A percentile compares a stretch with the other conserved stretches of the same genome.
phyloP scores from a whole-genome alignment of 345 rosid species.

The Capsella bursapastoris region DNA sequence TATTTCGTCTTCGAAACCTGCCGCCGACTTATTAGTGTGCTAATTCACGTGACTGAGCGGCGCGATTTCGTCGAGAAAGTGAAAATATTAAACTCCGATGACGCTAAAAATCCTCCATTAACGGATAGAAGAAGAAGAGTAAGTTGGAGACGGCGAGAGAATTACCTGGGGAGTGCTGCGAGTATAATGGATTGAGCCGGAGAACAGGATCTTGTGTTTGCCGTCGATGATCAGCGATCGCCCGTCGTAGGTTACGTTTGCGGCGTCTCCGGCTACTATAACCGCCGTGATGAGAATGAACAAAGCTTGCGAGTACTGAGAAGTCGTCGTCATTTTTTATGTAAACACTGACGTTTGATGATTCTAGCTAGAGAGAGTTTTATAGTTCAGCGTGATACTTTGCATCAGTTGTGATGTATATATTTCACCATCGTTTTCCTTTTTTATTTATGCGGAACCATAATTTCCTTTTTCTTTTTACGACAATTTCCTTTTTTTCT shows the following conservation, averaged over 20 bases:
- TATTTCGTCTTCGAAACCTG: conserved; percentile 25
- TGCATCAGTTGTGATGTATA: too few species aligned
- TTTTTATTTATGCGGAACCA: too few species aligned
- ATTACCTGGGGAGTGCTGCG: conserved; percentile 75
- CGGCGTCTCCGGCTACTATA: conserved; percentile 3
- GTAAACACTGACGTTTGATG: conserved; percentile 4
- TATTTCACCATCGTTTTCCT: too few species aligned
- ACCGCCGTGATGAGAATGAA: conserved; percentile 35
- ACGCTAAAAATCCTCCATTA: neutral
- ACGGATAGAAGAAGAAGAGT: conserved; percentile 5
- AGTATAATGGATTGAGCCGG: conserved; percentile 89
- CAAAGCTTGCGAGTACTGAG: conserved; percentile 13
- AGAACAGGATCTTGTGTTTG: conserved; percentile 62
- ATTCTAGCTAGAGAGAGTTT: neutral
- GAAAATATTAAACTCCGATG: neutral
- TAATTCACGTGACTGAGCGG: conserved; percentile 35
- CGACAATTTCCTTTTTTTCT: too few species aligned
- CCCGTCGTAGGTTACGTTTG: conserved; percentile 58
- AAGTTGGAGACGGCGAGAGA: neutral
- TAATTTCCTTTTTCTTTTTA: too few species aligned
- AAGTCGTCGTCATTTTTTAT: conserved; percentile 20
- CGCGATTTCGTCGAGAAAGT: neutral
- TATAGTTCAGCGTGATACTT: neutral
- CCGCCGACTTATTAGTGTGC: conserved; percentile 8
- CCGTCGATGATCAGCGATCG: conserved; percentile 70